A percentile compares a stretch with the other conserved stretches of the same genome.
Evolutionary conservation across 2,329 filamentous ascomycete genomes (phyloP).

Genomic region (Fusarium globosum): DNA sequence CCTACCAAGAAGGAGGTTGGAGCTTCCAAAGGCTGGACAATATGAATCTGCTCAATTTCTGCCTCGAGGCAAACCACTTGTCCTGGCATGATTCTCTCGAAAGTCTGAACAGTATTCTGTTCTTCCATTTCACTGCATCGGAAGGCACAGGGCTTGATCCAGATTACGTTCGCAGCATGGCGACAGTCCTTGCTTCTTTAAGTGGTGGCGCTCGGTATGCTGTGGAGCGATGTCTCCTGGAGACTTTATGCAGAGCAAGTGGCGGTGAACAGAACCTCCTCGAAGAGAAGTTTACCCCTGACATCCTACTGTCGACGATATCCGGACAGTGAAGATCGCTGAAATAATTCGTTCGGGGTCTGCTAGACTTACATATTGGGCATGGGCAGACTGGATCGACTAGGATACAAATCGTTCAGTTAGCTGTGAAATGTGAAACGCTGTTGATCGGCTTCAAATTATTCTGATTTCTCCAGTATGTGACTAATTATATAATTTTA

Average conservation of each 20-base stretch:
- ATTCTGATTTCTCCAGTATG: neutral
- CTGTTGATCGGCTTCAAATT: neutral
- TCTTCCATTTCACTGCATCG: neutral
- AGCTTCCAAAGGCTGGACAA: neutral
- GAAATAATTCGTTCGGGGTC: no score
- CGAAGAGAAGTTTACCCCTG: neutral
- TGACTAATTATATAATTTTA: neutral
- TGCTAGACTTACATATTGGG: neutral
- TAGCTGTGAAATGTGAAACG: neutral
- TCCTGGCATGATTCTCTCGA: neutral
- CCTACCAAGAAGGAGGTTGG: accelerated
- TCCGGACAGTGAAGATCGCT: neutral
- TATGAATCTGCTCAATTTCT: neutral
- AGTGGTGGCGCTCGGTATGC: neutral
- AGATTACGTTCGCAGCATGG: neutral
- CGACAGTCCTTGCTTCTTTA: neutral
- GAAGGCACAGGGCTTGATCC: neutral
- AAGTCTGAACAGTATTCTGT: neutral
- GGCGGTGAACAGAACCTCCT: neutral
- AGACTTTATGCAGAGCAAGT: neutral
- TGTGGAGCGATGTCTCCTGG: neutral
- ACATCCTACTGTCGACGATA: neutral
- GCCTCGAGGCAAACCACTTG: neutral
- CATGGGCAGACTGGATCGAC: no score
- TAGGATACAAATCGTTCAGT: neutral